Percentiles rank a stretch among this genome's conserved stretches.
Conservation (phyloP, 768 basidiomycete species). For the Hemileccinum impolitum region DNA sequence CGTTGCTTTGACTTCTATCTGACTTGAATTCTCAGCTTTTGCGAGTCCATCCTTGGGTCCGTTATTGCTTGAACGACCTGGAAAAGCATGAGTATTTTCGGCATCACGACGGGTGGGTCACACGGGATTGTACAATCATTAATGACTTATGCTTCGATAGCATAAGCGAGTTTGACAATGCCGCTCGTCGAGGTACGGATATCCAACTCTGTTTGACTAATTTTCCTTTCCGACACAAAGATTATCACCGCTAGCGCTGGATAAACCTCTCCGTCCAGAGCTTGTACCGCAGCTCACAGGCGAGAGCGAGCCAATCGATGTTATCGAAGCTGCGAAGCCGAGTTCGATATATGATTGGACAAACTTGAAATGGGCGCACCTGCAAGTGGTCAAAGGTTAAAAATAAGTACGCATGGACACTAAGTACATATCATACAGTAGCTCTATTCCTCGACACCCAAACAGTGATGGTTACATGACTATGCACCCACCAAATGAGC, state of each 20-base stretch:
- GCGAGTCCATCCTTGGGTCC: slow-evolving; percentile 5
- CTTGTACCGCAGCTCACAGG: slow-evolving; percentile 15
- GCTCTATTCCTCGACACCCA: slow-evolving; percentile 2
- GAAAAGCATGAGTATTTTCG: slow-evolving; percentile 26
- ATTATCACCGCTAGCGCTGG: slow-evolving; percentile 9
- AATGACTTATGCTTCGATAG: slow-evolving; percentile 10
- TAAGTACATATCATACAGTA: not conserved
- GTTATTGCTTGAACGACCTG: slow-evolving; percentile 19
- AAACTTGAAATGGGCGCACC: slow-evolving; percentile 12
- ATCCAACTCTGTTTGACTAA: not conserved
- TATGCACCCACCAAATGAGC: not conserved
- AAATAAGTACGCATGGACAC: slow-evolving; percentile 13
- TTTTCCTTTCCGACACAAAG: slow-evolving; percentile 8
- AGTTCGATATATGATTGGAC: slow-evolving; percentile 16
- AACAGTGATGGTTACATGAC: slow-evolving; percentile 3
- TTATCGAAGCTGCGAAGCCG: slow-evolving; percentile 12
- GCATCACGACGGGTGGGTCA: slow-evolving; percentile 18
- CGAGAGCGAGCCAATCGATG: not conserved
- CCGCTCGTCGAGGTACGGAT: slow-evolving; percentile 20
- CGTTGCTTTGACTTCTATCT: not conserved
- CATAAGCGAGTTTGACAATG: slow-evolving; percentile 21
- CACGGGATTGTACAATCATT: not conserved
- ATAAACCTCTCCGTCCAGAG: slow-evolving; percentile 16
- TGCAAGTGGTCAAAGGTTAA: slow-evolving; percentile 1
- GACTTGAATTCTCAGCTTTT: slow-evolving; percentile 19